Evolutionary conservation across 805 yeast genomes (phyloP).

Genomic region (Saccharomycopsis babjevae): DNA sequence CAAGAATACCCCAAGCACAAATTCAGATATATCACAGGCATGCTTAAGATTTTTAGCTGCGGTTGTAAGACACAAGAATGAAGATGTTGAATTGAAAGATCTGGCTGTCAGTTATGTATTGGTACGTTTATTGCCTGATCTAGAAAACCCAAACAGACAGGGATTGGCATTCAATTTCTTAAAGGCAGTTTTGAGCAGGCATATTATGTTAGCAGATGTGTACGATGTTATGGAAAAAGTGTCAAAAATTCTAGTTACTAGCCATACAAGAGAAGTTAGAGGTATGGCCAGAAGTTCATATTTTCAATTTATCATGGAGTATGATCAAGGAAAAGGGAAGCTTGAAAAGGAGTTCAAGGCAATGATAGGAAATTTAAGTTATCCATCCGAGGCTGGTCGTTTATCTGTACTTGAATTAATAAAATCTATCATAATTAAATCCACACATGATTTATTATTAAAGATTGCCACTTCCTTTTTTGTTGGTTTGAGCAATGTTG

Average conservation of each 20-base stretch:
- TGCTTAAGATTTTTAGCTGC: conserved; percentile 65
- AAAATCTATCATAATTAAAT: conserved; percentile 56
- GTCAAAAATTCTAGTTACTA: conserved; percentile 79
- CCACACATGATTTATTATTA: conserved; percentile 46
- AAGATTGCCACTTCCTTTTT: conserved; percentile 69
- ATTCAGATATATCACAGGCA: conserved; percentile 70
- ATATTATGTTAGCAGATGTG: conserved; percentile 72
- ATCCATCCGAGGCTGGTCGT: conserved; percentile 80
- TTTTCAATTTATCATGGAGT: conserved; percentile 81
- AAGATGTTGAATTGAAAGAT: conserved; percentile 55
- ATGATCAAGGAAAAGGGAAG: conserved; percentile 84
- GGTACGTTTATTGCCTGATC: conserved; percentile 67
- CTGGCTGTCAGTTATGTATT: conserved; percentile 65
- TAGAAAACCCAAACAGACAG: conserved; percentile 83
- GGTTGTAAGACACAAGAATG: conserved; percentile 52
- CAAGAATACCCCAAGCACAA: conserved; percentile 68
- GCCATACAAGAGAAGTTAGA: conserved; percentile 72
- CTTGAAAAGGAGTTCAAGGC: conserved; percentile 75
- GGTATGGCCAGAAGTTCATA: conserved; percentile 77
- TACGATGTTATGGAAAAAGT: conserved; percentile 81
- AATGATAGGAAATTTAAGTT: conserved; percentile 68
- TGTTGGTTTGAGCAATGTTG: conserved; percentile 67
- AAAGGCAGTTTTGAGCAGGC: conserved; percentile 65
- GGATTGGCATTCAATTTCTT: conserved; percentile 80
- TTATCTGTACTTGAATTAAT: conserved; percentile 85